phyloP scores from a whole-genome alignment of 371 early-diverging fungal species.

The Polyrhizophydium stewartii region DNA sequence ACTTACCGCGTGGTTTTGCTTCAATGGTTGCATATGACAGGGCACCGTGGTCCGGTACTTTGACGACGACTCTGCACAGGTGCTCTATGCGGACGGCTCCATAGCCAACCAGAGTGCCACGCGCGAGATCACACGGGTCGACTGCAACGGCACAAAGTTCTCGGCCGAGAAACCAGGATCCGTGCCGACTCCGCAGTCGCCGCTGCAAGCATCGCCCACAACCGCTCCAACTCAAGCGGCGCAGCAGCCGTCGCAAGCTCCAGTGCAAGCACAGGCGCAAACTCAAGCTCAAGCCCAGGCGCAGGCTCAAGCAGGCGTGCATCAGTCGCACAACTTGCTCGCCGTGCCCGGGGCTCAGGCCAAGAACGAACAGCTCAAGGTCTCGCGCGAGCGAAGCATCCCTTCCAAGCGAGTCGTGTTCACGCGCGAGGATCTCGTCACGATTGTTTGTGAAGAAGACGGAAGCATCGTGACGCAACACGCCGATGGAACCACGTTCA shows the following conservation, averaged over 20 bases:
- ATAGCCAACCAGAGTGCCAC: not conserved
- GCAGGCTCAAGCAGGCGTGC: no score
- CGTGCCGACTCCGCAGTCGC: no score
- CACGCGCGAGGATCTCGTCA: constrained; percentile 32
- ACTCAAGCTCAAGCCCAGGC: no score
- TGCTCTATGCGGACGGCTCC: constrained; percentile 24
- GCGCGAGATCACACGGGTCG: constrained; percentile 20
- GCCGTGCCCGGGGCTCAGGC: not conserved
- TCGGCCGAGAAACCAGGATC: not conserved
- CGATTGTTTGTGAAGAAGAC: constrained; percentile 11
- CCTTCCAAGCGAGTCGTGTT: constrained; percentile 9
- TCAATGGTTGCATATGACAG: constrained; percentile 11
- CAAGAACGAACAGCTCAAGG: not conserved
- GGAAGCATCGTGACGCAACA: constrained; percentile 20
- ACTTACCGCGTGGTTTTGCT: no score
- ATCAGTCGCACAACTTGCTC: no score
- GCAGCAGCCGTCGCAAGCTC: no score
- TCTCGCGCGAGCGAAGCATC: constrained; percentile 17
- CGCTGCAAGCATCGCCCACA: no score
- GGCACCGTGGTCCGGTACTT: constrained; percentile 24
- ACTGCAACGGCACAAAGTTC: constrained; percentile 6
- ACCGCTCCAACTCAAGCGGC: no score
- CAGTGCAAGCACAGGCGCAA: no score
- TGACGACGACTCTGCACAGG: constrained; percentile 3
- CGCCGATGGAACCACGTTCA: constrained; percentile 26